phyloP scores from a whole-genome alignment of 2,329 filamentous ascomycete species.

The Penicillium crustosum region DNA sequence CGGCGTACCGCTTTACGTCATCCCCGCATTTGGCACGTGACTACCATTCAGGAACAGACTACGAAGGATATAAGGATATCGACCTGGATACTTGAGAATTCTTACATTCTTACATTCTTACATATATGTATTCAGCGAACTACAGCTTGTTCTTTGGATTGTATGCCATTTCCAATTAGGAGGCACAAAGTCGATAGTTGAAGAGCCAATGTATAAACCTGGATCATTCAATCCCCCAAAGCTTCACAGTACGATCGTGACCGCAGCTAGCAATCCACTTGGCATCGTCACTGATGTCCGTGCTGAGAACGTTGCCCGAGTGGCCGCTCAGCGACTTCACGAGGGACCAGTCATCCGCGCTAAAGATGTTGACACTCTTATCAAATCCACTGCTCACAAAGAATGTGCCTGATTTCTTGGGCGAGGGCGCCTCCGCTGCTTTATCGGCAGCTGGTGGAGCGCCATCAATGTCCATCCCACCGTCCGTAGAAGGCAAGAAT shows the following conservation, averaged over 20 bases:
- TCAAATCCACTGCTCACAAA: slow-evolving; percentile 91
- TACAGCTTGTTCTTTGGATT: neutral
- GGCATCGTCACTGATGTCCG: slow-evolving; percentile 81
- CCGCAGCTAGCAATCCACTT: slow-evolving; percentile 94
- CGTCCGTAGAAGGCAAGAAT: slow-evolving; percentile 60
- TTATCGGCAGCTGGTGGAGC: slow-evolving; percentile 13
- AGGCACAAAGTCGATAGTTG: neutral
- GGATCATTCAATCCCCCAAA: slow-evolving; percentile 85
- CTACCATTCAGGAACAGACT: neutral
- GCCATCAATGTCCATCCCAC: slow-evolving; percentile 46
- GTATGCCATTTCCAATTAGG: neutral
- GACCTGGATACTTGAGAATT: neutral
- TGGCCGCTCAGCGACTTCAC: slow-evolving; percentile 87
- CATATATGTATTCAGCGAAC: neutral
- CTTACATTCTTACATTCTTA: neutral
- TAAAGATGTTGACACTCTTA: slow-evolving; percentile 92
- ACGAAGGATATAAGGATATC: neutral
- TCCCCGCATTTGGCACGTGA: slow-evolving; percentile 23
- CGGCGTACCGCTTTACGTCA: slow-evolving; percentile 22
- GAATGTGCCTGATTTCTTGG: slow-evolving; percentile 87
- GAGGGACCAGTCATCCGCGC: slow-evolving; percentile 91
- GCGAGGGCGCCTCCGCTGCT: slow-evolving; percentile 46
- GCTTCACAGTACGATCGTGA: slow-evolving; percentile 90
- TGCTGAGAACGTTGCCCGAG: slow-evolving; percentile 85
- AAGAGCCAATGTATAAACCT: neutral